These are phyloP conservation scores for Penstemon eatonii DNA, from an alignment of 257 asterid species.

Conservation along the genomic window DNA sequence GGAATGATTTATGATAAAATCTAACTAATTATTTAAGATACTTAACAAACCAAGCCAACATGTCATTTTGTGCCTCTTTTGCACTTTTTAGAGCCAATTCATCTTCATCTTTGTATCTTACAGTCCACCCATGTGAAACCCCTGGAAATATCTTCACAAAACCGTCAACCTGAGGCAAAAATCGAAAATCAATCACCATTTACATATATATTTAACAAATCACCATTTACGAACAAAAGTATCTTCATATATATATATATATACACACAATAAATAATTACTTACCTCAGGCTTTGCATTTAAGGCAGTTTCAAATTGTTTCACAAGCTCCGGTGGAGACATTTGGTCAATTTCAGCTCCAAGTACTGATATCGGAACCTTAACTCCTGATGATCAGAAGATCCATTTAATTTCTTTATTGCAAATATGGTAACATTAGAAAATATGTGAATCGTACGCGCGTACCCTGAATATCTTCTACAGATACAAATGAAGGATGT, in stretches of 20 bases:
- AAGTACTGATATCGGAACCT: slow-evolving; percentile 56
- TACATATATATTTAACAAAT: too few species aligned
- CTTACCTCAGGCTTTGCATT: slow-evolving; percentile 52
- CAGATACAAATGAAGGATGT: slow-evolving; percentile 56
- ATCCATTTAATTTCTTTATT: too few species aligned
- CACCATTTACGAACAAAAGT: neutral
- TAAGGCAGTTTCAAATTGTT: slow-evolving; percentile 42
- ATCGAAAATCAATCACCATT: neutral
- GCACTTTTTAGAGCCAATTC: slow-evolving; percentile 53
- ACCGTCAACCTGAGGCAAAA: slow-evolving; percentile 14
- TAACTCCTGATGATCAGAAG: slow-evolving; percentile 40
- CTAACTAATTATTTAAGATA: slow-evolving; percentile 38
- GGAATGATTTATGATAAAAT: too few species aligned
- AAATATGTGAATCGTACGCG: too few species aligned
- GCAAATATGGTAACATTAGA: neutral
- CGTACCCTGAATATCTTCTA: slow-evolving; percentile 62
- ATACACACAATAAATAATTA: too few species aligned
- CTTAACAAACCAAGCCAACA: slow-evolving; percentile 56
- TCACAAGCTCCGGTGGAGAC: slow-evolving; percentile 52
- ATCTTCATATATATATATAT: too few species aligned
- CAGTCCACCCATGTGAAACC: slow-evolving; percentile 66
- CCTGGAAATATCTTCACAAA: slow-evolving; percentile 67
- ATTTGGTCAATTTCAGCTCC: slow-evolving; percentile 59
- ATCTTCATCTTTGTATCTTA: slow-evolving; percentile 44
- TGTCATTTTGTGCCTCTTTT: slow-evolving; percentile 57